These are phyloP conservation scores for Paramecium caudatum DNA, from an alignment of 73 alveolate species.

Conservation along the genomic window DNA sequence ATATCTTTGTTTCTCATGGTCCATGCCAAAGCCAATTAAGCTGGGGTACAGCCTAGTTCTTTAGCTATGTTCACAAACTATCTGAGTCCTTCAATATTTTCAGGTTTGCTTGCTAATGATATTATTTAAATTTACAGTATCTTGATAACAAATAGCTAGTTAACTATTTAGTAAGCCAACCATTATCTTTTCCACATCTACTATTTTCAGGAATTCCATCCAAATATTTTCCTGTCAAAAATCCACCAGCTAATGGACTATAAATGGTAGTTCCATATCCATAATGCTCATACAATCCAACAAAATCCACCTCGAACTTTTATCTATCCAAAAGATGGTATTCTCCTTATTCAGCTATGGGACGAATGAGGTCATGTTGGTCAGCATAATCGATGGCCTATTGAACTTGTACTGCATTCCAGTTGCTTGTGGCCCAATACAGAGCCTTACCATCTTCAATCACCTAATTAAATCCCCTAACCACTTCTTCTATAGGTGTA, in stretches of 20 bases:
- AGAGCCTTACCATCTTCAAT: constrained; percentile 94
- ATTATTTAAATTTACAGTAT: neutral
- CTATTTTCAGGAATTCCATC: constrained; percentile 92
- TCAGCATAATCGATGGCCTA: constrained; percentile 88
- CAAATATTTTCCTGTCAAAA: constrained; percentile 96
- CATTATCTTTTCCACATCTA: constrained; percentile 76
- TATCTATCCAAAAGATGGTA: constrained; percentile 93
- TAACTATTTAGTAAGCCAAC: constrained; percentile 1
- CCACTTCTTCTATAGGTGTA: constrained; percentile 95
- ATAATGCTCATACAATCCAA: constrained; percentile 80
- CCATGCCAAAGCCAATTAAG: constrained; percentile 92
- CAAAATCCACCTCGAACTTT: constrained; percentile 90
- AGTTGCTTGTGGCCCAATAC: constrained; percentile 99
- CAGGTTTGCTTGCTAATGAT: constrained; percentile 50
- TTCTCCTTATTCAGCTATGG: constrained; percentile 95
- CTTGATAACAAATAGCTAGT: constrained; percentile 22
- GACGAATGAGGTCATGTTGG: constrained; percentile 84
- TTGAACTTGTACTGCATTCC: constrained; percentile 89
- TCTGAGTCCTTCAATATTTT: constrained; percentile 49
- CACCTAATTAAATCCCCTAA: constrained; percentile 91
- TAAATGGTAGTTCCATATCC: constrained; percentile 93
- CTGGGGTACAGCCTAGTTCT: constrained; percentile 80
- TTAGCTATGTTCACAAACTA: constrained; percentile 74
- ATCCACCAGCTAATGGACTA: constrained; percentile 95
- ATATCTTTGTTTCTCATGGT: constrained; percentile 87